Base-by-base conservation (phyloP, 495 filamentous ascomycete species). In the Lichina pygmaea region DNA sequence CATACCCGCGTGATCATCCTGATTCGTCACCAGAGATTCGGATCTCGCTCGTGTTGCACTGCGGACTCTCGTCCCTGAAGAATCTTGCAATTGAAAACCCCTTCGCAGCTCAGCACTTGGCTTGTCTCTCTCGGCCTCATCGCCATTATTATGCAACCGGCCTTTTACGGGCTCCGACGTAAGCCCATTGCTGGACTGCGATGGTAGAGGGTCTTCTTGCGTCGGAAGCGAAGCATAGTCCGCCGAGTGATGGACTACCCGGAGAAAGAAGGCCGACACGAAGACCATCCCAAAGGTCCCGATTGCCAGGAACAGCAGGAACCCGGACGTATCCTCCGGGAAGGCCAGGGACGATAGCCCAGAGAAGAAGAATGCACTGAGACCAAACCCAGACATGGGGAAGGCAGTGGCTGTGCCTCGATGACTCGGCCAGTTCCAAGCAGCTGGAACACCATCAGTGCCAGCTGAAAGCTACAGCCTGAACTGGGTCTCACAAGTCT, bases 331-430 rank as follows among this genome's bases (percentile, higher is more conserved):
- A 50, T 86, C 73, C 42, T 81, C 81, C 30, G 86, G 82, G 60
- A 93, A 92, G 43, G 83, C 65, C 42, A 86, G 52, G 34, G 69
- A 68, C 4, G 85, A 81, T 17, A 85, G 60, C 15, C 72, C 65
- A 13, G 89, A 79, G 64, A 93, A 97, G 68, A 95, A 92, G 57
- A 95, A 84, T 42, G 89, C 89, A 60, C 86, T 93, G 33, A 97
- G 65, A 24, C 89, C 89, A 57, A 95, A 94, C 6, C 81, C 84
- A 39, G 86, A 76, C 41, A 97, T 62, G 7, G 89, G 86, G 55
- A 95, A 82, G 3, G 83, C 85, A 7, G 89, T 95, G 11, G 89
- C 89, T 15, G 86, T 93, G 45, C 91, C 89, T 41, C 89, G 74
- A 54, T 92, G 79, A 34, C 75, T 66, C 2, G 86, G 91, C 68